Percentiles rank a stretch among this genome's conserved stretches.
Conservation (phyloP, 2,329 filamentous ascomycete genomes). For the Onygenales sp. region DNA sequence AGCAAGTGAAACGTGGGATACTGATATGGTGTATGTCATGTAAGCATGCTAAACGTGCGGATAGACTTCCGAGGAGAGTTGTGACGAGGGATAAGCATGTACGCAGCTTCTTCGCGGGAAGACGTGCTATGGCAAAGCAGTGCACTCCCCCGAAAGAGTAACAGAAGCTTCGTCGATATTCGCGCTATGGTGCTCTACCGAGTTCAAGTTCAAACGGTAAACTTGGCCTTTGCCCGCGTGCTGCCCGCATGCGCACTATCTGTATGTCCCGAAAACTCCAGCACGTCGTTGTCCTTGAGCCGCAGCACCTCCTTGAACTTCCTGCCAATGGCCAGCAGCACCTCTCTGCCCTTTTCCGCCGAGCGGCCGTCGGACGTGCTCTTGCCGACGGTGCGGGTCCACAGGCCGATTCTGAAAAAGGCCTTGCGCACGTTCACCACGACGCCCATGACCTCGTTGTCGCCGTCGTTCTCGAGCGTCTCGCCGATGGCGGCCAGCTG, state of each 20-base stretch:
- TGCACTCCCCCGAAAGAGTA: too few relatives aligned
- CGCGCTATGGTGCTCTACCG: background rate
- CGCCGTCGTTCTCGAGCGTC: slow-evolving; percentile 84
- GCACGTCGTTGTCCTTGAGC: slow-evolving; percentile 62
- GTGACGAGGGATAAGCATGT: background rate
- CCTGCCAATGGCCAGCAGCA: slow-evolving; percentile 73
- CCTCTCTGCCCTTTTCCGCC: slow-evolving; percentile 72
- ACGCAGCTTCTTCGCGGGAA: too few relatives aligned
- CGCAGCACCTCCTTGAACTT: slow-evolving; percentile 90
- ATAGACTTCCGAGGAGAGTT: background rate
- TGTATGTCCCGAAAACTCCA: slow-evolving; percentile 96
- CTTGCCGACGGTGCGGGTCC: slow-evolving; percentile 92
- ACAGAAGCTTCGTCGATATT: too few relatives aligned
- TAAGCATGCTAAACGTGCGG: background rate
- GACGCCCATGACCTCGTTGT: slow-evolving; percentile 97
- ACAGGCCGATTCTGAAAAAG: slow-evolving; percentile 94
- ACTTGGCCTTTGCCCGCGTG: slow-evolving; percentile 92
- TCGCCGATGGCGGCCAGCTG: slow-evolving; percentile 96
- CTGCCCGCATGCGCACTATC: slow-evolving; percentile 89
- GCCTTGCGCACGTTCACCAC: slow-evolving; percentile 98
- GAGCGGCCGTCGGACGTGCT: slow-evolving; percentile 64
- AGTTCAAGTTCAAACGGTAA: slow-evolving; percentile 54
- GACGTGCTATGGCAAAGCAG: too few relatives aligned
- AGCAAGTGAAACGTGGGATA: too few relatives aligned
- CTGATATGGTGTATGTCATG: too few relatives aligned